Evolutionary conservation across 345 rosid genomes (phyloP).

Genomic region (Citrus hindsii): DNA sequence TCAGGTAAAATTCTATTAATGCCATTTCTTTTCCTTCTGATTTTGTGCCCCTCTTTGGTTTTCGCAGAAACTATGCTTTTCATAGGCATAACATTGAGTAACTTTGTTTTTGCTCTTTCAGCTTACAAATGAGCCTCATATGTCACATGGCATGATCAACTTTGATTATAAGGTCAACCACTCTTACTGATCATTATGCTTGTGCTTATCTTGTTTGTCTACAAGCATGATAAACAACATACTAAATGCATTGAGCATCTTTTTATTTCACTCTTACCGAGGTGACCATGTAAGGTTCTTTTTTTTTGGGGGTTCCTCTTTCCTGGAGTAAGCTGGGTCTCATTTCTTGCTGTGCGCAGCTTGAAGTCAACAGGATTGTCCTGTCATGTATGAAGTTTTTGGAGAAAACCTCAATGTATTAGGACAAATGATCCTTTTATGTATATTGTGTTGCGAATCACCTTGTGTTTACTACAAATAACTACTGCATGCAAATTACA

Average conservation of each 20-base stretch:
- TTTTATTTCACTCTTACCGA: background rate
- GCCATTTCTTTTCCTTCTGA: background rate
- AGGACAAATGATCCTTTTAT: background rate
- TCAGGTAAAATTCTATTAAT: conserved; percentile 42
- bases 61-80: background rate
- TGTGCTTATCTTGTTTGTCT: background rate
- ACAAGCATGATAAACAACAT: background rate
- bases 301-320: background rate
- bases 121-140: conserved; percentile 79
- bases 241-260: background rate
- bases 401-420: background rate
- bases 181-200: background rate
- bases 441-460: background rate
- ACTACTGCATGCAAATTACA: background rate
- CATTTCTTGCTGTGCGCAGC: background rate
- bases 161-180: conserved; percentile 85
- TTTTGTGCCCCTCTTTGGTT: background rate
- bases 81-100: conserved; percentile 3
- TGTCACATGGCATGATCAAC: conserved; percentile 83
- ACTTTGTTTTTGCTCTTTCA: conserved; percentile 32
- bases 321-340: background rate
- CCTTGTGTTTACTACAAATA: background rate
- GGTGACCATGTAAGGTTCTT: background rate
- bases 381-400: background rate
- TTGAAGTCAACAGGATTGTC: background rate